Conservation (phyloP, 495 filamentous ascomycete genomes). For the Hyaloscypha hepaticicola region DNA sequence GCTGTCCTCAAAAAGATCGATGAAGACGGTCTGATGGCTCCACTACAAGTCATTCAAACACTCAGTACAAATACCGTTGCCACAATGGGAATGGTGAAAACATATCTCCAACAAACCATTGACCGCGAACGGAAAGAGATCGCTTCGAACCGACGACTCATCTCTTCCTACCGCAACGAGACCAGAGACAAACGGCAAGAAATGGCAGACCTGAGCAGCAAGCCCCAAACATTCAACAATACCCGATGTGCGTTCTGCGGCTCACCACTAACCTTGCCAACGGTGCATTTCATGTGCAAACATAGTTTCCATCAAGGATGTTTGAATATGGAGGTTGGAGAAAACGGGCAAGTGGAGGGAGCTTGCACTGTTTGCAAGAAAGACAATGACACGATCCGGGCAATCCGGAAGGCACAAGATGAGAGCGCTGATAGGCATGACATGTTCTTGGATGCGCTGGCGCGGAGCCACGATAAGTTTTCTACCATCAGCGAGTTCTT, state of each 20-base stretch:
- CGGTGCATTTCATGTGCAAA: conserved; percentile 94
- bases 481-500: conserved; percentile 91
- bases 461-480: conserved; percentile 79
- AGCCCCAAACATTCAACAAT: conserved; percentile 86
- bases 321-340: conserved; percentile 41
- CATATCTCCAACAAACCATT: conserved; percentile 85
- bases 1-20: conserved; percentile 83
- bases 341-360: conserved; percentile 55
- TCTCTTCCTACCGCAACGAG: conserved; percentile 80
- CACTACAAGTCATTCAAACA: conserved; percentile 94
- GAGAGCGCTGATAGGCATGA: conserved; percentile 89
- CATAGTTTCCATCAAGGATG: conserved; percentile 94
- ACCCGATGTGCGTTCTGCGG: conserved; percentile 82
- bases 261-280: conserved; percentile 73
- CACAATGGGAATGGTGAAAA: conserved; percentile 95
- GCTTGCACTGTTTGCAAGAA: conserved; percentile 85
- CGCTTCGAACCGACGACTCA: conserved; percentile 74
- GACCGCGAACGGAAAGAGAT: conserved; percentile 86
- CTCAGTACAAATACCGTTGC: conserved; percentile 81
- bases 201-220: conserved; percentile 68
- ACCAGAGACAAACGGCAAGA: conserved; percentile 77
- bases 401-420: conserved; percentile 81
- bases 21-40: conserved; percentile 88
- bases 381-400: conserved; percentile 80
- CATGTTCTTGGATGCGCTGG: conserved; percentile 78